A percentile compares a stretch with the other conserved stretches of the same genome.
These are phyloP conservation scores for Pleodorina starrii DNA, from an alignment of 139 green algal species.

Conservation along the genomic window DNA sequence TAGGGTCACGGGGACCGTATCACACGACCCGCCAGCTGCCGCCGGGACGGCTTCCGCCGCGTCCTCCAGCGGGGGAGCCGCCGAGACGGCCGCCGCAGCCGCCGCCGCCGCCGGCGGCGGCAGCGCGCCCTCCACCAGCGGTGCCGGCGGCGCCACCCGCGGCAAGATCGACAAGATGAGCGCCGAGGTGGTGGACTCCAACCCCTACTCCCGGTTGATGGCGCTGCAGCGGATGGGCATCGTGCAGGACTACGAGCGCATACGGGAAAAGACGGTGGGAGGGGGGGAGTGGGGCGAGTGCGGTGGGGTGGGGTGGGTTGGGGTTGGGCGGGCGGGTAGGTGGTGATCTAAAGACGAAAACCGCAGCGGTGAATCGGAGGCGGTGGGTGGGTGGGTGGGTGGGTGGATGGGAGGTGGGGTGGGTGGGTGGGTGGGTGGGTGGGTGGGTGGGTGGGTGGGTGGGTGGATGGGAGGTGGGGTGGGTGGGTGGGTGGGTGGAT, in stretches of 20 bases:
- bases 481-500: too few relatives aligned
- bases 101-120: neutral
- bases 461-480: too few relatives aligned
- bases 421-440: too few relatives aligned
- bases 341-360: neutral
- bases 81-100: neutral
- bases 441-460: too few relatives aligned
- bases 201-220: conserved; percentile 95
- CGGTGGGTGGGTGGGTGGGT: neutral
- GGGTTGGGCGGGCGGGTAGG: too few relatives aligned
- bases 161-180: conserved; percentile 82
- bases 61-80: too few relatives aligned
- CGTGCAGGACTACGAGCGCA: conserved; percentile 94
- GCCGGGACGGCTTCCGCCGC: too few relatives aligned
- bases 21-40: too few relatives aligned
- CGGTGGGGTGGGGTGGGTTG: neutral
- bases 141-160: neutral
- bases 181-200: conserved; percentile 88
- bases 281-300: too few relatives aligned
- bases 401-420: too few relatives aligned
- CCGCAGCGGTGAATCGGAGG: too few relatives aligned
- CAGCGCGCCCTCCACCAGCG: neutral
- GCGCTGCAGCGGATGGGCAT: conserved; percentile 98
- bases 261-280: conserved; percentile 83
- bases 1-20: too few relatives aligned